Base-by-base conservation (phyloP, 2,329 filamentous ascomycete genomes). In the Volutella citrinella region DNA sequence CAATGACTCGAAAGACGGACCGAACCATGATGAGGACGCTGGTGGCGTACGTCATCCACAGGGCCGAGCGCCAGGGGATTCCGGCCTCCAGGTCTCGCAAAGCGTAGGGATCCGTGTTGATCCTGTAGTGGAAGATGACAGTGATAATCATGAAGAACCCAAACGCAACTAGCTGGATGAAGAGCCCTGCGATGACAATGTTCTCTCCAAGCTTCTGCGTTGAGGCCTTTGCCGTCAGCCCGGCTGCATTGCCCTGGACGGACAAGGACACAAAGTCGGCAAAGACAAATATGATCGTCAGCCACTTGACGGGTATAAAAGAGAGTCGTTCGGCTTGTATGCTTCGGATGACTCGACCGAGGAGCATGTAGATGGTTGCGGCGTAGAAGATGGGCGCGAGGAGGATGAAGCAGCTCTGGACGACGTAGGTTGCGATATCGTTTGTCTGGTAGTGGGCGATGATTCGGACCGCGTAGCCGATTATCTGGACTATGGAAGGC, bases 81-180 rank as follows among this genome's bases (percentile, higher is more conserved):
- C 10, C 40, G 40, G 16, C 38, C 24, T 49, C 57, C 60, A 3
- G 23, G 20, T 5, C 8, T 10, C 2, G 19, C 19, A 13, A 39
- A 22, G 3, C 18, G 31, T 25, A 3, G 21, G 6, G 15, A 32
- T 24, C 11, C 38, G 24, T 16, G 25, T 35, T n/a, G 41, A 37
- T 21, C 11, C 68, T 59, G 3, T 30, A 38, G 34, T 76, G 67
- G 46, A 74, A 72, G 0, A 66, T 42, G 2, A 58, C 43, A 0
- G 65, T 59, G 1, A 65, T 59, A 3, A 64, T 30, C 14, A 73
- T 51, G 40, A 78, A 77, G 24, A 74, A 59, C 9, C 56, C 55
- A 36, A 77, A 76, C 32, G 72, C 66, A 7, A 68, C 19, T 5
- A 78, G 61, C 43, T 78, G 74, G 6, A 75, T 46, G 10, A 67